Evolutionary conservation across 2,329 filamentous ascomycete genomes (phyloP), one percentile per base, ranked within the genome.

Genomic region (Fusarium transvaalense): DNA sequence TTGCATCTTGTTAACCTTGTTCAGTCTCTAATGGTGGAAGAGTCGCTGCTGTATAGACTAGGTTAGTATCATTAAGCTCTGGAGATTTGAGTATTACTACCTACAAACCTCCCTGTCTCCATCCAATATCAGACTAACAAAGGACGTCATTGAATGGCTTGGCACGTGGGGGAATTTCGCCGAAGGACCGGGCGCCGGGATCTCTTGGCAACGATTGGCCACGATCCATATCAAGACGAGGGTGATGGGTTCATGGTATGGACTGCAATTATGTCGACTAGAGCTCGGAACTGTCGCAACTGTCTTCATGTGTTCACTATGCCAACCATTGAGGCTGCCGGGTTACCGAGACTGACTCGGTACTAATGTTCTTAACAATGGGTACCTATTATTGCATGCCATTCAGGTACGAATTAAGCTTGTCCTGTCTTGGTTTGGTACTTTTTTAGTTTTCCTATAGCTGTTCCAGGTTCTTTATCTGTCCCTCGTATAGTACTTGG

Each of bases 401-500:
- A 45, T 60, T 58, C 34, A 58, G 39, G 46, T 50, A 50, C 52
- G 25, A 41, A 53, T n/a, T 43, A 50, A 57, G 61, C 71, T 63
- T 73, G 51, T 45, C 61, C 53, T 31, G 10, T 61, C 47, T 68
- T 14, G 59, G 62, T 54, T 52, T 66, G 63, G 35, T 25, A 42
- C 35, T n/a, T 37, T 19, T 27, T 23, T 27, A 38, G n/a, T 35
- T 42, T 31, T 43, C 13, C 38, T 25, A 52, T 31, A 31, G 34
- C 19, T 58, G 64, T 61, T 57, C 35, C n/a, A 19, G 35, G 19
- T 54, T 25, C 39, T 25, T 34, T 27, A n/a, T 27, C 59, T 38
- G 14, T 38, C 41, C 47, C 60, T 73, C 71, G 66, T 72, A 72
- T 73, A 68, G 66, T 72, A 72, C 73, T 72, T 53, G 57, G 42